A percentile compares a stretch with the other conserved stretches of the same genome.
Conservation (phyloP, 2,329 filamentous ascomycete species). For the Pyrenochaeta sp. region DNA sequence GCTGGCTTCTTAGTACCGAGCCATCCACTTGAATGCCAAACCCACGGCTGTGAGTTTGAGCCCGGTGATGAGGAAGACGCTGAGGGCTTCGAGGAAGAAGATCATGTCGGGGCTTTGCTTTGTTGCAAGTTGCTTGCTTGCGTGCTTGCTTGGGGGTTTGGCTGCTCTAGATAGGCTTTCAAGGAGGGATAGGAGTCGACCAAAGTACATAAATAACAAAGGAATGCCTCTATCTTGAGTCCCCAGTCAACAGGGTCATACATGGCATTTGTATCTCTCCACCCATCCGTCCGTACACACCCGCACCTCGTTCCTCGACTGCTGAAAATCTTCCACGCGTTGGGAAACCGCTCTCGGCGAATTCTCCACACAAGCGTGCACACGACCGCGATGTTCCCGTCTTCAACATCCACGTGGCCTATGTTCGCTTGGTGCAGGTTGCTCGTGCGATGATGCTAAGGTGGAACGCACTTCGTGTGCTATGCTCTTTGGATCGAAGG, state of each 20-base stretch:
- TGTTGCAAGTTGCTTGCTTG: not conserved
- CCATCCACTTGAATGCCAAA: constrained; percentile 38
- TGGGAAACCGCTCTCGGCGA: not conserved
- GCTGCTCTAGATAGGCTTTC: not conserved
- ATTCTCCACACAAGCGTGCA: not conserved
- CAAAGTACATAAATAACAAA: too few species aligned
- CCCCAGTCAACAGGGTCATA: too few species aligned
- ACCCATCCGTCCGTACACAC: too few species aligned
- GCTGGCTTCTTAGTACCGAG: constrained; percentile 21
- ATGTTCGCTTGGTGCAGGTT: not conserved
- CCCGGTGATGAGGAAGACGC: constrained; percentile 35
- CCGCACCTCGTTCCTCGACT: not conserved
- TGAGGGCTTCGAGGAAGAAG: constrained; percentile 33
- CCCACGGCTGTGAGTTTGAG: constrained; percentile 43
- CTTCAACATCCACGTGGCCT: not conserved
- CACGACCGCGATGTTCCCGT: not conserved
- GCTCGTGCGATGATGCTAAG: not conserved
- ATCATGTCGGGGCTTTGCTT: constrained; percentile 12
- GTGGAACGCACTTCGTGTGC: not conserved
- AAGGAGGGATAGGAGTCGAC: not conserved
- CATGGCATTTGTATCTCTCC: too few species aligned
- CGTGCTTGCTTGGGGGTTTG: not conserved
- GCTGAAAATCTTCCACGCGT: not conserved
- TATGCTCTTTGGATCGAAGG: not conserved
- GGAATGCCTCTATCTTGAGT: too few species aligned